Evolutionary conservation across 345 rosid genomes (phyloP), one percentile per base, ranked within the genome.

Genomic region (Boechera stricta): DNA sequence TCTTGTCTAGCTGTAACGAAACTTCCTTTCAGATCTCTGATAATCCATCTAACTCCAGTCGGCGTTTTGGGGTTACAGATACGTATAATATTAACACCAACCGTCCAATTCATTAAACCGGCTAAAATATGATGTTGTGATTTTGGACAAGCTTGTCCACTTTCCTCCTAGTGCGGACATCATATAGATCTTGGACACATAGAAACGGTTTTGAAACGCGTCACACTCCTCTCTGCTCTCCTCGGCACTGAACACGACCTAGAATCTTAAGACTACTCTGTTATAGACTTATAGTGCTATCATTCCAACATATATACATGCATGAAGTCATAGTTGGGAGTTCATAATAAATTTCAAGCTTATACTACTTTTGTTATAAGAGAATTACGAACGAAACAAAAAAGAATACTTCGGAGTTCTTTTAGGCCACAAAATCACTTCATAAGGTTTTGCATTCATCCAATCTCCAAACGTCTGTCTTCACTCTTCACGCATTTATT

Each of bases 401-500:
- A 67, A 66, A 66, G 4, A 35, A 26, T 45, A 57, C 1, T 35
- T 38, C 11, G 16, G 71, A 45, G 65, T 45, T 67, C 1, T n/a
- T 68, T 61, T 52, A 13, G 66, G 59, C 71, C 71, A 53, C 75
- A 33, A 53, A 76, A 68, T 32, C 62, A 77, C 52, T 55, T 12
- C 11, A 32, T 5, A 64, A 77, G 72, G 72, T 12, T 55, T 7
- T 28, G 39, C 61, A 32, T 64, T 65, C 35, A 49, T 58, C 77
- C 63, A 78, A 55, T 72, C 63, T 15, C 18, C 72, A 64, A 77
- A 77, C 67, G 72, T 64, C 69, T 56, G 76, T 65, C 18, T 56
- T 63, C 47, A 64, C 52, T 65, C 28, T 56, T 70, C 47, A 64
- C 53, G 76, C 76, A 77, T 78, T 78, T 44, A 78, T 28, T 72